These are phyloP conservation scores for Porcisia deanei DNA, from an alignment of 208 protist genomes.

Conservation along the genomic window DNA sequence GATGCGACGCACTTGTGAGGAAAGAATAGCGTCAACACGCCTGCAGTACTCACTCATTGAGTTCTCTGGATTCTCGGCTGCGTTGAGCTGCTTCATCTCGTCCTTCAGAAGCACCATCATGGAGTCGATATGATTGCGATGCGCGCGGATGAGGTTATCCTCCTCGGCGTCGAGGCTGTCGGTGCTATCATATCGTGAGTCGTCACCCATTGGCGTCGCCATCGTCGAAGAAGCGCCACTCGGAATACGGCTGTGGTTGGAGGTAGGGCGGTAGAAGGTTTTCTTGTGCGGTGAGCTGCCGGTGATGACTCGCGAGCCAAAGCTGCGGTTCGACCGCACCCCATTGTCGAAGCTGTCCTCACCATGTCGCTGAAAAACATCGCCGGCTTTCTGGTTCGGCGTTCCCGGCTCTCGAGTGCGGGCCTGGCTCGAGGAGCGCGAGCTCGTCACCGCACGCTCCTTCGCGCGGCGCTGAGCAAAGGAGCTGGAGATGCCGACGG, in stretches of 20 bases:
- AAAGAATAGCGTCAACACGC: conserved; percentile 84
- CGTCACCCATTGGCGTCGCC: conserved; percentile 39
- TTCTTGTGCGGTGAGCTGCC: conserved; percentile 33
- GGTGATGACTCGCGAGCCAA: conserved; percentile 32
- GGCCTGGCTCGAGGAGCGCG: conserved; percentile 57
- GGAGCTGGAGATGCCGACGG: conserved; percentile 64
- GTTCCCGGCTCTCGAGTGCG: conserved; percentile 66
- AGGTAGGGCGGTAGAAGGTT: conserved; percentile 40
- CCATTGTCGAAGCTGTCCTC: conserved; percentile 37
- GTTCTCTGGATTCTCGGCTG: conserved; percentile 88
- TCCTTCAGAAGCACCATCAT: conserved; percentile 94
- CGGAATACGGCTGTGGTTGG: conserved; percentile 35
- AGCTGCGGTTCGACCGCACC: conserved; percentile 38
- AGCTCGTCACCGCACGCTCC: conserved; percentile 52
- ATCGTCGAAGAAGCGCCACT: conserved; percentile 43
- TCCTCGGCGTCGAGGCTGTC: conserved; percentile 91
- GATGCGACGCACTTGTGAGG: conserved; percentile 73
- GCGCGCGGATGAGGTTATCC: conserved; percentile 88
- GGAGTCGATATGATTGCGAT: conserved; percentile 93
- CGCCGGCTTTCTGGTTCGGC: conserved; percentile 39
- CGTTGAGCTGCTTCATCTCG: conserved; percentile 93
- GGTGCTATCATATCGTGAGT: conserved; percentile 57
- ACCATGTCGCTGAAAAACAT: conserved; percentile 35
- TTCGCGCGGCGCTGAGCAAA: conserved; percentile 85
- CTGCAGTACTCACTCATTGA: conserved; percentile 88